Percentiles rank a stretch among this genome's conserved stretches.
Evolutionary conservation across 2,329 filamentous ascomycete genomes (phyloP).

Genomic region (Penicillium sp.): DNA sequence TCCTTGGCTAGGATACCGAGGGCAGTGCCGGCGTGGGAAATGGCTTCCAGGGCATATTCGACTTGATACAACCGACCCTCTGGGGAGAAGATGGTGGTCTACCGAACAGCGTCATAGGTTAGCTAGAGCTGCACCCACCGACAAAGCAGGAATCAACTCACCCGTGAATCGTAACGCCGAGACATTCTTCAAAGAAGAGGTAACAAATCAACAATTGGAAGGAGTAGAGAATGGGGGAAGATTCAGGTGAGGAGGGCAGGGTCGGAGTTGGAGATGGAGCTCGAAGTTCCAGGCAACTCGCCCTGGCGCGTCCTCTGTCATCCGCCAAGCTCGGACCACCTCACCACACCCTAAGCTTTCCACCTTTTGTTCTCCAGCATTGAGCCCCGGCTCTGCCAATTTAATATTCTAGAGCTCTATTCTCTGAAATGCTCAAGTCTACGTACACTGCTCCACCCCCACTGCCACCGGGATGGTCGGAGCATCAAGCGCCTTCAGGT

Average conservation of each 20-base stretch:
- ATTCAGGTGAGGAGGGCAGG: slow-evolving; percentile 19
- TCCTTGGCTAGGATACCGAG: slow-evolving; percentile 96
- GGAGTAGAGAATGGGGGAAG: slow-evolving; percentile 12
- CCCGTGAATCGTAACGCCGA: slow-evolving; percentile 94
- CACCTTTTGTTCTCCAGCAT: slow-evolving; percentile 2
- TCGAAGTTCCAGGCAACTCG: slow-evolving; percentile 38
- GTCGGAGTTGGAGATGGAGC: slow-evolving; percentile 30
- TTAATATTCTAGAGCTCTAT: not conserved
- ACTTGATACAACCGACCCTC: slow-evolving; percentile 98
- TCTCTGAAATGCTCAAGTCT: slow-evolving; percentile 61
- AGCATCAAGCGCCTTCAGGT: slow-evolving; percentile 80
- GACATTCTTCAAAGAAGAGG: slow-evolving; percentile 61
- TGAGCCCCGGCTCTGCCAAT: slow-evolving; percentile 4
- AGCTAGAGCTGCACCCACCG: slow-evolving; percentile 30
- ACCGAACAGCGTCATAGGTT: slow-evolving; percentile 32
- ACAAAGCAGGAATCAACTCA: slow-evolving; percentile 41
- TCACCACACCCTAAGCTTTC: slow-evolving; percentile 26
- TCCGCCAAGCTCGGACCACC: slow-evolving; percentile 39
- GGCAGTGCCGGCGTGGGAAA: slow-evolving; percentile 95
- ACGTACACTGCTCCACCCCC: slow-evolving; percentile 66
- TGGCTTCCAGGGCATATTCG: slow-evolving; percentile 97
- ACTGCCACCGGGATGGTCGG: slow-evolving; percentile 79
- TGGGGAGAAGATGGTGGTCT: slow-evolving; percentile 99
- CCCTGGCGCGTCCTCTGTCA: slow-evolving; percentile 36
- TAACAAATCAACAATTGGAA: slow-evolving; percentile 9